Base-by-base conservation (phyloP, 495 filamentous ascomycete genomes). In the Penicilliopsis zonata region DNA sequence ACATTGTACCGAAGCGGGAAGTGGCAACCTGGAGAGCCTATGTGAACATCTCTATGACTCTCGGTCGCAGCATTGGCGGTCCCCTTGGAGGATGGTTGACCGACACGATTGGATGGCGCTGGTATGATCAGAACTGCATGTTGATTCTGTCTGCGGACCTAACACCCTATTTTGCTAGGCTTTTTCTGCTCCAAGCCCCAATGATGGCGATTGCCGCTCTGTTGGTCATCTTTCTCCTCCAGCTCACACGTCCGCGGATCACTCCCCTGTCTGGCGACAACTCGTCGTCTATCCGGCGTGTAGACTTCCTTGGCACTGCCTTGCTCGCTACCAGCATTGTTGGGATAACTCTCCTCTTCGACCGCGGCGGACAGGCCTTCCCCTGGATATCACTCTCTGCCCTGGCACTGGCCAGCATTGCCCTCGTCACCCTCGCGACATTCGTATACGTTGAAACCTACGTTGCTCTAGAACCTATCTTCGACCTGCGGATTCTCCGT, bases 71-170 rank as follows among this genome's bases (percentile, higher is more conserved):
- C 34, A 34, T 76, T 9, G 78, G 78, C 3, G 77, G 77, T 1
- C 76, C 76, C 1, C 20, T 77, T 0, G 78, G 78, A 1, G 78
- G 78, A 0, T 72, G 60, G 40, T 48, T 83, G 8, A 71, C 74
- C 7, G 75, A 83, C 37, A 65, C 67, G 1, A 62, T 80, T 16
- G 75, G 76, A 31, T 82, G 77, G 77, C 57, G 77, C 46, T 80
- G 75, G 76, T 74, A 33, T n/a, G 31, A 15, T 3, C 4, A 13
- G 12, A 26, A 18, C 23, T 12, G 15, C 2, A 20, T 34, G 9
- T 39, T n/a, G 9, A 33, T 27, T 9, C 21, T 6, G 2, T 5
- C 13, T 17, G 8, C 13, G 9, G 13, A 14, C 31, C 34, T 40
- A 22, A 30, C 5, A 3, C 4, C n/a, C n/a, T n/a, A n/a, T n/a